These are phyloP conservation scores for Flaveria linearis DNA, from an alignment of 129 eudicot genomes.

Conservation along the genomic window DNA sequence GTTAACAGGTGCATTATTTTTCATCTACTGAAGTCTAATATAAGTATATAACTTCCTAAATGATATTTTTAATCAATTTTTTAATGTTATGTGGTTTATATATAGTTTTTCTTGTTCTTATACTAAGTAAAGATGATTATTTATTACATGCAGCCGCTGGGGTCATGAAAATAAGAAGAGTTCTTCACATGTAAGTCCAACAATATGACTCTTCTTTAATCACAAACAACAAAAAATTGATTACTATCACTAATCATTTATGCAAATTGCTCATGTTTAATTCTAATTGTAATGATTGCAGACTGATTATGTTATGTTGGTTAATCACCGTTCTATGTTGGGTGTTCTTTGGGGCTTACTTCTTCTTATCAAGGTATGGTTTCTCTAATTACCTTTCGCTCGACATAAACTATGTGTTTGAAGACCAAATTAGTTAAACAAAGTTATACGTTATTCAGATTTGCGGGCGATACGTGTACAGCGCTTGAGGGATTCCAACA, in stretches of 20 bases:
- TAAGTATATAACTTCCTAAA: background rate
- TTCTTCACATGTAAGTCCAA: constrained; percentile 61
- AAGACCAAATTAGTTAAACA: background rate
- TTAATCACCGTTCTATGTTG: constrained; percentile 64
- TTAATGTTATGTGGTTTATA: background rate
- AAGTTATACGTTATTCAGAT: constrained; percentile 39
- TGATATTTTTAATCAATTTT: background rate
- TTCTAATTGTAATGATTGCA: constrained; percentile 33
- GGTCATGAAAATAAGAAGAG: constrained; percentile 40
- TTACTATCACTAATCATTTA: background rate
- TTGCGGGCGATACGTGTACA: constrained; percentile 81
- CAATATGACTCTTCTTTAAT: background rate
- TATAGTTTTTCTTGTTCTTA: constrained; percentile 3
- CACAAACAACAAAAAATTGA: background rate
- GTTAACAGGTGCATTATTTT: constrained; percentile 50
- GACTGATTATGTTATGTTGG: constrained; percentile 70
- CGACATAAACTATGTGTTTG: background rate
- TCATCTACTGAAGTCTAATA: background rate
- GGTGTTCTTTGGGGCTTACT: constrained; percentile 75
- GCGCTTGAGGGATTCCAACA: constrained; percentile 69
- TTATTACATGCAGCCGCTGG: constrained; percentile 47
- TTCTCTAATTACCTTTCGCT: constrained; percentile 3
- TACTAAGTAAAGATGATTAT: background rate
- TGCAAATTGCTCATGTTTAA: background rate
- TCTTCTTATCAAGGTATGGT: constrained; percentile 63